Base-by-base conservation (phyloP, 768 basidiomycete species). In the Cyathus striatus region DNA sequence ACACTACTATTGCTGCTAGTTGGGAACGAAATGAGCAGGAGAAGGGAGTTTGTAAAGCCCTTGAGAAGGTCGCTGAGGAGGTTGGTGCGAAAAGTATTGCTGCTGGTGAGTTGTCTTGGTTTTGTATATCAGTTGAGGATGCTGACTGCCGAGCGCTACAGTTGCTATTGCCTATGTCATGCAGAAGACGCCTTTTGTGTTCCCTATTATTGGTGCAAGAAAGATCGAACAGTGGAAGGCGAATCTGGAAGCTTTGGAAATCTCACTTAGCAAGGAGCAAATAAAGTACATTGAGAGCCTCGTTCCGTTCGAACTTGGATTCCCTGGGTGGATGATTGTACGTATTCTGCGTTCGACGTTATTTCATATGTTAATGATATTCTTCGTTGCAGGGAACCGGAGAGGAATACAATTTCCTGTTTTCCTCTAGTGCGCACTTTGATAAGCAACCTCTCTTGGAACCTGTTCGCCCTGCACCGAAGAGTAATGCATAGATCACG, bases 121-220 rank as follows among this genome's bases (percentile, higher is more conserved):
- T 2, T n/a, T 36, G 17, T 24, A 5, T 24, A 55, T 25, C 21
- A 9, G 9, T 30, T 18, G 14, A 16, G 20, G 23, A 23, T 13
- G 21, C n/a, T 16, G 30, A 26, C n/a, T n/a, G 16, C 16, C n/a
- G 3, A 22, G 5, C 20, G 25, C 6, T 18, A 2, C 33, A 72
- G 73, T 77, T 3, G 75, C 75, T 6, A 72, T 80, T 45, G 74
- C 75, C 10, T 79, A 77, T 45, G 58, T 79, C 9, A 59, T 79
- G 76, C n/a, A n/a, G n/a, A n/a, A n/a, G n/a, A n/a, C n/a, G n/a
- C n/a, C n/a, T n/a, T n/a, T n/a, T n/a, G n/a, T n/a, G n/a, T n/a
- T n/a, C n/a, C n/a, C n/a, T n/a, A n/a, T n/a, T n/a, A n/a, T n/a
- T n/a, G n/a, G n/a, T 3, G 70, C 73, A 0, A 63, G 75, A 38